Evolutionary conservation across 2,329 filamentous ascomycete species (phyloP).

Genomic region (Clarireedia hainanense): DNA sequence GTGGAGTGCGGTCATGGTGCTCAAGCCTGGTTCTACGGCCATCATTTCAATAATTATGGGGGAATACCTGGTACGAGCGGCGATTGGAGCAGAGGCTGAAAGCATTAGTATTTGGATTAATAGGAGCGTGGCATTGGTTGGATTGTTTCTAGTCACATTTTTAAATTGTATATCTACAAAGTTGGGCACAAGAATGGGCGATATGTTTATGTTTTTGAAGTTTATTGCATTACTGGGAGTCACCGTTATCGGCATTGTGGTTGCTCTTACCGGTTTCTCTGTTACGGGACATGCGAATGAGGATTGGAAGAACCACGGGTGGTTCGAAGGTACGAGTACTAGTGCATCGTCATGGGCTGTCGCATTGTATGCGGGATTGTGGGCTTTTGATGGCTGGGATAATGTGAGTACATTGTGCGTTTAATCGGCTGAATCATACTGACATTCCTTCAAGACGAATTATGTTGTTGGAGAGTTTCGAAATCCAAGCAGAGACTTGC

Average conservation of each 20-base stretch:
- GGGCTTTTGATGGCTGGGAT: slow-evolving; percentile 99
- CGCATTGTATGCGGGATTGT: slow-evolving; percentile 88
- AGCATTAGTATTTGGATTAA: slow-evolving; percentile 79
- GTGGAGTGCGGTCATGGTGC: slow-evolving; percentile 88
- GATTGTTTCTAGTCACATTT: slow-evolving; percentile 68
- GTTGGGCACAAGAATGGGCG: slow-evolving; percentile 77
- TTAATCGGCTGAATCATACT: slow-evolving; percentile 14
- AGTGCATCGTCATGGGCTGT: slow-evolving; percentile 86
- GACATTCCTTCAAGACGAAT: slow-evolving; percentile 61
- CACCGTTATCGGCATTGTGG: slow-evolving; percentile 79
- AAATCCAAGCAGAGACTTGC: slow-evolving; percentile 81
- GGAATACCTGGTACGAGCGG: slow-evolving; percentile 86
- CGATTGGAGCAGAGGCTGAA: slow-evolving; percentile 78
- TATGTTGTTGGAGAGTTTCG: slow-evolving; percentile 97
- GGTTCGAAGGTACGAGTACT: slow-evolving; percentile 80
- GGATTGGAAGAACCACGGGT: slow-evolving; percentile 80
- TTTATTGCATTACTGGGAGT: slow-evolving; percentile 84
- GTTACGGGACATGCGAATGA: slow-evolving; percentile 65
- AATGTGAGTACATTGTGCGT: slow-evolving; percentile 57
- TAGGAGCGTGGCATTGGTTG: slow-evolving; percentile 76
- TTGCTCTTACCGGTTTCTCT: slow-evolving; percentile 78
- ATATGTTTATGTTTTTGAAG: slow-evolving; percentile 95
- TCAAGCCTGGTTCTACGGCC: slow-evolving; percentile 88
- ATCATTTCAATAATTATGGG: slow-evolving; percentile 98
- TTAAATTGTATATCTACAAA: slow-evolving; percentile 89